phyloP scores from a whole-genome alignment of 805 yeast species.

The fission yeast (Schizosaccharomyces pombe) region DNA sequence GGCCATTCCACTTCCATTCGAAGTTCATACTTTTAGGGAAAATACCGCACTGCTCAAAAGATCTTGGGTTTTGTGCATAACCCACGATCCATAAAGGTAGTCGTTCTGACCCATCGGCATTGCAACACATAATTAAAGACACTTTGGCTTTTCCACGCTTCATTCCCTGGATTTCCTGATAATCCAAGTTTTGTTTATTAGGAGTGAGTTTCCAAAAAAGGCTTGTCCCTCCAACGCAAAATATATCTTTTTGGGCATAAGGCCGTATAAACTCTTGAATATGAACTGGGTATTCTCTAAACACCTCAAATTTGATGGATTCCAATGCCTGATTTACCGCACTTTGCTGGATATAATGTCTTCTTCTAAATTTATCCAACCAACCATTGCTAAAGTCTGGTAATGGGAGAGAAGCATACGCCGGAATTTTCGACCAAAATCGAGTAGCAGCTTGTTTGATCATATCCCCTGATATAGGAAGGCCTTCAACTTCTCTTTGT shows the following conservation, averaged over 20 bases:
- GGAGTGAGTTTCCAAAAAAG: neutral
- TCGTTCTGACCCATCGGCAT: neutral
- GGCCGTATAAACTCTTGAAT: neutral
- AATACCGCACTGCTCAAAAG: neutral
- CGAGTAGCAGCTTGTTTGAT: neutral
- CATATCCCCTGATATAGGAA: neutral
- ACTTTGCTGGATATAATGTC: neutral
- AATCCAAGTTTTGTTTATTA: neutral
- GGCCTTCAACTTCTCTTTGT: neutral
- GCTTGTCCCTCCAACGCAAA: neutral
- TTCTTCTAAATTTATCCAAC: neutral
- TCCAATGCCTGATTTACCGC: neutral
- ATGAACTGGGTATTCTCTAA: neutral
- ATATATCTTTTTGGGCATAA: neutral
- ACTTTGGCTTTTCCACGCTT: neutral
- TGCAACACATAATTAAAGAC: neutral
- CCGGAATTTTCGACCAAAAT: neutral
- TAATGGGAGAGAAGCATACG: neutral
- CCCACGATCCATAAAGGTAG: neutral
- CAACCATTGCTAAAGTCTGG: neutral
- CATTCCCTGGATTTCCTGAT: neutral
- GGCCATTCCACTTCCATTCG: neutral
- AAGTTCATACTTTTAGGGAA: neutral
- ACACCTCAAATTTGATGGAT: neutral
- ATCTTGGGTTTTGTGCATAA: neutral